Percentiles rank a stretch among this genome's conserved stretches.
Evolutionary conservation across 176 grass and related monocot genomes (phyloP).

Genomic region (Aegilops speltoides): DNA sequence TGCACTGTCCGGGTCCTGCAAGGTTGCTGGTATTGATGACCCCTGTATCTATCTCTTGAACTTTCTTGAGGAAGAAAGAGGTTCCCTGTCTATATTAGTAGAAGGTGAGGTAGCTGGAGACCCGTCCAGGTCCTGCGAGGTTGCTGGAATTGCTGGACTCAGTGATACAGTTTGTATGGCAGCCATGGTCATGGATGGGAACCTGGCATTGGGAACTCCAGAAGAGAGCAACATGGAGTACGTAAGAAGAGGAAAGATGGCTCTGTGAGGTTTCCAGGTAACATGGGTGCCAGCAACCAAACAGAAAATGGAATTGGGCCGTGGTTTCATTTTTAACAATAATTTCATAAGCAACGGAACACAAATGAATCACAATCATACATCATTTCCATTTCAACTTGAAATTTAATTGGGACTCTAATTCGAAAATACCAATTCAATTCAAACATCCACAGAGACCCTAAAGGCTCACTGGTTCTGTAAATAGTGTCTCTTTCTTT

Average conservation of each 20-base stretch:
- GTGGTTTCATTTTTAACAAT: background rate
- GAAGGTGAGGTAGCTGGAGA: background rate
- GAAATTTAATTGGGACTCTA: background rate
- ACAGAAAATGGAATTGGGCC: background rate
- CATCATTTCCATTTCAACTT: background rate
- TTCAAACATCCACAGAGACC: background rate
- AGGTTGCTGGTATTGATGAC: background rate
- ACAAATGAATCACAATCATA: background rate
- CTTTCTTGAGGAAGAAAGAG: background rate
- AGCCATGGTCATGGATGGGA: background rate
- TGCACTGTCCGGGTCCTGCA: background rate
- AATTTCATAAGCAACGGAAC: background rate
- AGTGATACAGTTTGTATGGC: background rate
- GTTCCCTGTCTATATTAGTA: background rate
- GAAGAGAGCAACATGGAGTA: background rate
- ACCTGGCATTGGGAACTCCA: background rate
- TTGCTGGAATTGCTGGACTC: background rate
- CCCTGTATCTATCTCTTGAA: background rate
- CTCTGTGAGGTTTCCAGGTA: background rate
- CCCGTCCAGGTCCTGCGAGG: background rate
- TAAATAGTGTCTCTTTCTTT: background rate
- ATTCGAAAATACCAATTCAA: background rate
- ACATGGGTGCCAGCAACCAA: background rate
- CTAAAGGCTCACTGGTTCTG: conserved; percentile 7
- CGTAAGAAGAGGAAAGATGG: background rate